Conservation (phyloP, 139 green algal species). For the Chlorella ohadii region DNA sequence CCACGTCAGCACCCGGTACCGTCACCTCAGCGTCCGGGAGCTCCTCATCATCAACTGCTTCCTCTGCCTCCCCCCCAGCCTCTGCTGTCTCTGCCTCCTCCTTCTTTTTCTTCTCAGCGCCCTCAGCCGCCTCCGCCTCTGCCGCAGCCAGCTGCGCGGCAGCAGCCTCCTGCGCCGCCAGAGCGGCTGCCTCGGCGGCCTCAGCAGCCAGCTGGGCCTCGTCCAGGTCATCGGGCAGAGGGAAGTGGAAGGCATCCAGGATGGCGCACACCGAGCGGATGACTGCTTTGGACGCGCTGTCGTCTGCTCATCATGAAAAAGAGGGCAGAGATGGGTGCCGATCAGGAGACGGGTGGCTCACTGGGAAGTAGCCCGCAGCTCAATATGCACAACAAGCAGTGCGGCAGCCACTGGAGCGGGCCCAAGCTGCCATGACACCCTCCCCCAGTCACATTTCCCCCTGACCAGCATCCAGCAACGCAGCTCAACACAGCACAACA, state of each 20-base stretch:
- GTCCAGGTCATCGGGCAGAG: slow-evolving; percentile 39
- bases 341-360: not conserved
- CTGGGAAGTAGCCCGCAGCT: no score
- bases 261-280: slow-evolving; percentile 78
- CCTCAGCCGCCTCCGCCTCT: not conserved
- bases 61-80: slow-evolving; percentile 8
- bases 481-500: no score
- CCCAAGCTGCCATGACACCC: no score
- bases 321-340: not conserved
- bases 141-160: not conserved
- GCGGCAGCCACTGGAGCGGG: no score
- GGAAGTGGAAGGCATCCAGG: slow-evolving; percentile 88
- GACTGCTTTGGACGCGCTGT: slow-evolving; percentile 49
- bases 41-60: not conserved
- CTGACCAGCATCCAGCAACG: no score
- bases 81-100: slow-evolving; percentile 2
- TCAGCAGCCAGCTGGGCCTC: slow-evolving; percentile 12
- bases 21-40: slow-evolving; percentile 29
- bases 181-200: not conserved
- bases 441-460: no score
- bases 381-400: no score
- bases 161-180: not conserved
- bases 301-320: not conserved
- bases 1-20: slow-evolving; percentile 11
- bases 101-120: not conserved